A percentile compares a stretch with the other conserved stretches of the same genome.
Evolutionary conservation across 202 grass and related monocot species (phyloP).

Genomic region (Carex sylvatica): DNA sequence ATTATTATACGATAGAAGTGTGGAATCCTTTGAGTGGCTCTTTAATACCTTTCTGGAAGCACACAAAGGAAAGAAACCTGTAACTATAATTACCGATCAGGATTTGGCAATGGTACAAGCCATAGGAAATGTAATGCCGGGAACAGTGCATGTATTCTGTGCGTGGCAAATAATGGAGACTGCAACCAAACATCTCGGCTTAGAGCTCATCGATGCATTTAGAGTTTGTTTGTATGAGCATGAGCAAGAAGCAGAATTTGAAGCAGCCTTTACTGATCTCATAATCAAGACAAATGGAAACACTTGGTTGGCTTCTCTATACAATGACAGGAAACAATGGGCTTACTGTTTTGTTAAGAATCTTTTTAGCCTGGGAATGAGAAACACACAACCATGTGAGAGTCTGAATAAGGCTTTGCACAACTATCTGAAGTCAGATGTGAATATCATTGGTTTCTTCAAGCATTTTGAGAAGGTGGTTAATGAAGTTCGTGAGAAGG

Average conservation of each 20-base stretch:
- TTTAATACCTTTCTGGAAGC: constrained; percentile 24
- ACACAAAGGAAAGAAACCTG: background rate
- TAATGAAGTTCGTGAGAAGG: background rate
- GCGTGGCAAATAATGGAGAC: background rate
- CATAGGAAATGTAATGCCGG: background rate
- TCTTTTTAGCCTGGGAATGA: background rate
- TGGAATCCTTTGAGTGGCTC: constrained; percentile 22
- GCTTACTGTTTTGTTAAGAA: constrained; percentile 15
- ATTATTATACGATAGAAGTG: constrained; percentile 21
- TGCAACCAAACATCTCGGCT: background rate
- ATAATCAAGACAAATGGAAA: background rate
- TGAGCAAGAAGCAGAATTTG: background rate
- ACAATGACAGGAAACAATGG: constrained; percentile 11
- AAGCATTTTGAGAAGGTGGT: constrained; percentile 23
- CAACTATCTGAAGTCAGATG: background rate
- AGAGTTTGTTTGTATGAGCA: constrained; percentile 13
- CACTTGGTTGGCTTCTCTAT: background rate
- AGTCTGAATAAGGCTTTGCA: background rate
- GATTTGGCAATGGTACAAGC: constrained; percentile 11
- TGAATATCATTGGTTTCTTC: constrained; percentile 21
- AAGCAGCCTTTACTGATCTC: background rate
- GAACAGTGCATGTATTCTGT: background rate
- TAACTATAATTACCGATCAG: constrained; percentile 31
- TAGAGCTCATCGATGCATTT: background rate
- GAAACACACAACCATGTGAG: background rate